Evolutionary conservation across 2,329 filamentous ascomycete genomes (phyloP), one percentile per base, ranked within the genome.

Genomic region (Reticulascus tulasneorum): DNA sequence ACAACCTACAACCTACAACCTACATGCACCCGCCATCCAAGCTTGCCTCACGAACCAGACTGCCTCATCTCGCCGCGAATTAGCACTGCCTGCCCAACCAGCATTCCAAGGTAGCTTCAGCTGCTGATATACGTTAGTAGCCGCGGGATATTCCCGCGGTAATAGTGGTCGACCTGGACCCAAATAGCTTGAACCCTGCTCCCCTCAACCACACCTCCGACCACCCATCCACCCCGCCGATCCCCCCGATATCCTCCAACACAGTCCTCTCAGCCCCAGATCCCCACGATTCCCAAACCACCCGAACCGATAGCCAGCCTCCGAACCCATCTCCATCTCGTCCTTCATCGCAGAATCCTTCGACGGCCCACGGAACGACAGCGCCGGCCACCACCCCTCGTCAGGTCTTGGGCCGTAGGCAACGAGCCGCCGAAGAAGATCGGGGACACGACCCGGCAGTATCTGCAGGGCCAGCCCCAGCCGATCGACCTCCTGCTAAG

Each of bases 181-280:
- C 49, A 53, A 50, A 55, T 49, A 51, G 36, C 30, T 36, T 32
- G 35, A 35, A 49, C 44, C 58, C 47, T 53, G 48, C 49, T 56
- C 53, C 49, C 52, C 51, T 54, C 54, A 48, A 52, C 38, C 45
- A 52, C 50, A 47, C 73, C 69, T 66, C 82, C 77, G 82, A 81
- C 79, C 63, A 73, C 71, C 75, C 77, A 72, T 62, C 73, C 66
- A 71, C 66, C 59, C 71, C 75, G 71, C 73, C 65, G 49, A 60
- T 65, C 62, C 61, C 68, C 52, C 59, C 64, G 55, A 60, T 62
- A 60, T 55, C 73, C 62, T 56, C 68, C 54, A 67, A 60, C 66
- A 63, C 64, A 51, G 58, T 57, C 47, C 45, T 61, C 60, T 67
- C 69, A 56, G 62, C 64, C 54, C 61, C 59, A 50, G 42, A 46